These are phyloP conservation scores for Trichoderma guizhouense DNA, from an alignment of 2,329 filamentous ascomycete species.

Conservation along the genomic window DNA sequence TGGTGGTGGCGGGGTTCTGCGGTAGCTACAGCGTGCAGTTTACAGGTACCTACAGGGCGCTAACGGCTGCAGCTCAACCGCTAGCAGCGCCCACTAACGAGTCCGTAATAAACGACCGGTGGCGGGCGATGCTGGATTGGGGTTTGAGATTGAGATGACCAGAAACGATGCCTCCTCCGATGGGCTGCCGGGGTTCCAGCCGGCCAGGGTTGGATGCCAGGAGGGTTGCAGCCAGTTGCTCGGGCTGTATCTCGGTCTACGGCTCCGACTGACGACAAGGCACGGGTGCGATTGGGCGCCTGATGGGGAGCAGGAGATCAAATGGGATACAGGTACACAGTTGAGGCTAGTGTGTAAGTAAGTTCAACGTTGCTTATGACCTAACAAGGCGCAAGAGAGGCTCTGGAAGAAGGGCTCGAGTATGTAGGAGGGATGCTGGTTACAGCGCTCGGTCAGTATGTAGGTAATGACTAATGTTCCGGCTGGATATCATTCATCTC, in stretches of 20 bases:
- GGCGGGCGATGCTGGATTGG: background rate
- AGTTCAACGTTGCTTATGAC: background rate
- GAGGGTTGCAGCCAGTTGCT: constrained; percentile 6
- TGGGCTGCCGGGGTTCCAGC: constrained; percentile 8
- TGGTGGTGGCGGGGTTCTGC: constrained; percentile 14
- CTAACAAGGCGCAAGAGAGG: background rate
- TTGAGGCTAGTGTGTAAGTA: background rate
- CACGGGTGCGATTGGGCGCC: background rate
- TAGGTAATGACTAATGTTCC: background rate
- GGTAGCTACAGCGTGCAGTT: background rate
- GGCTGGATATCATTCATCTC: background rate
- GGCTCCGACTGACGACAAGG: background rate
- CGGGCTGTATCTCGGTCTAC: constrained; percentile 8
- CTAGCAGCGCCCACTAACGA: background rate
- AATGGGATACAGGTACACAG: background rate
- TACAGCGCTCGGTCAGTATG: background rate
- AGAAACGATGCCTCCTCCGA: background rate
- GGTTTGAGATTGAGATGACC: constrained; percentile 1
- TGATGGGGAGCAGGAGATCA: background rate
- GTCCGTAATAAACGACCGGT: background rate
- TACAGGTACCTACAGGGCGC: background rate
- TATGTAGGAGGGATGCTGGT: background rate
- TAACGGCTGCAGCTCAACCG: background rate
- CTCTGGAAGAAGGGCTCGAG: background rate
- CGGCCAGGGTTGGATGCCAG: background rate